A percentile compares a stretch with the other conserved stretches of the same genome.
Conservation (phyloP, 306 rosid species). For the Medicago lupulina region DNA sequence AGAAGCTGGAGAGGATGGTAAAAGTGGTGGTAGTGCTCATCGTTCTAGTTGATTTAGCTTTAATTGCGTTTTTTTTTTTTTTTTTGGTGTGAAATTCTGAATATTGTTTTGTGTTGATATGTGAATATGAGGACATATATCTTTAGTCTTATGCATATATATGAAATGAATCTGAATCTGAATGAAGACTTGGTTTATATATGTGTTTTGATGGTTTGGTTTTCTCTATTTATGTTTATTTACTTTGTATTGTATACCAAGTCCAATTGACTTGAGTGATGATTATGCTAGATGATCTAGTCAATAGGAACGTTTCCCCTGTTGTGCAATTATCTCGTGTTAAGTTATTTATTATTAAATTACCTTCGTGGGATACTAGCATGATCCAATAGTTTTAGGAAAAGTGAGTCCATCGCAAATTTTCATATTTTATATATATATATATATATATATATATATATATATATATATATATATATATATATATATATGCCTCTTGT, state of each 20-base stretch:
- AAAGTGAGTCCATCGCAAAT: too few relatives aligned
- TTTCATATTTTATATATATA: too few relatives aligned
- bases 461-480: too few relatives aligned
- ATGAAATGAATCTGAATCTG: neutral
- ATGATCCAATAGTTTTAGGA: too few relatives aligned
- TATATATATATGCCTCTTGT: too few relatives aligned
- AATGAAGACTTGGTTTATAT: neutral
- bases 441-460: too few relatives aligned
- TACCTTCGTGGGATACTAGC: too few relatives aligned
- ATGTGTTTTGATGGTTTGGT: neutral
- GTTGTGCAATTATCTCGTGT: too few relatives aligned
- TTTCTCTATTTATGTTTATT: neutral
- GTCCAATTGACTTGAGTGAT: neutral
- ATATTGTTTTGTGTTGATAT: neutral
- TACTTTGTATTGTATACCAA: neutral
- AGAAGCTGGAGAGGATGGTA: constrained; percentile 5
- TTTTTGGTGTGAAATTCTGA: neutral
- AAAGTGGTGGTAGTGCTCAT: constrained; percentile 13
- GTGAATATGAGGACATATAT: constrained; percentile 9
- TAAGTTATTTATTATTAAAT: too few relatives aligned
- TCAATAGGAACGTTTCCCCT: too few relatives aligned
- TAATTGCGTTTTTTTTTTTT: neutral
- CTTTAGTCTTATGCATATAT: neutral
- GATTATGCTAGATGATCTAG: neutral
- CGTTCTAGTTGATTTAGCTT: neutral